Evolutionary conservation across 352 stramenopile genomes (phyloP).

Genomic region (Phytopythium cucurbitacearum): DNA sequence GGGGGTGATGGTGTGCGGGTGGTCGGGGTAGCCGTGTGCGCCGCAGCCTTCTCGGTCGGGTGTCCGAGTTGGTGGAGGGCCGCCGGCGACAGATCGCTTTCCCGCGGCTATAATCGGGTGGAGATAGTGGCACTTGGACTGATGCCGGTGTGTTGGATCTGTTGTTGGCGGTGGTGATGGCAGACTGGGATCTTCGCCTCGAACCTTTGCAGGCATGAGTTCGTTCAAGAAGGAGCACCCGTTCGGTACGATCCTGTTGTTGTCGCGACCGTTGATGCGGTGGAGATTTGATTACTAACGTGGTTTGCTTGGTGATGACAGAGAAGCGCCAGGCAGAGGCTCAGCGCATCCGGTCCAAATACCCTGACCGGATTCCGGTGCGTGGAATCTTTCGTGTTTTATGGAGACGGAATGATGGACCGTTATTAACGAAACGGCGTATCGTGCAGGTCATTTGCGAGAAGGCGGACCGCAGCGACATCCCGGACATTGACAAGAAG

Average conservation of each 20-base stretch:
- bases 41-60: too few species aligned
- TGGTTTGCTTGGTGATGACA: slow-evolving; percentile 12
- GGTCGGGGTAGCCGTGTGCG: too few species aligned
- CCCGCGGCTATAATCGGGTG: too few species aligned
- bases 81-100: too few species aligned
- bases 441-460: slow-evolving; percentile 81
- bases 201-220: slow-evolving; percentile 44
- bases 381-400: slow-evolving; percentile 4
- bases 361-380: slow-evolving; percentile 97
- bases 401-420: not conserved
- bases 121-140: too few species aligned
- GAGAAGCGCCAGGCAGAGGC: slow-evolving; percentile 98
- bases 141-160: too few species aligned
- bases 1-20: too few species aligned
- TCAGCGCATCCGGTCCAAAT: slow-evolving; percentile 98
- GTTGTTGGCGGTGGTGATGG: too few species aligned
- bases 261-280: not conserved
- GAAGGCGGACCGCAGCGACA: slow-evolving; percentile 96
- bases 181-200: not conserved
- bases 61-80: too few species aligned
- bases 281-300: not conserved
- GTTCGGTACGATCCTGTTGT: slow-evolving; percentile 48
- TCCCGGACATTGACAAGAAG: slow-evolving; percentile 99
- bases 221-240: slow-evolving; percentile 91
- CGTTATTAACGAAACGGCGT: not conserved